Evolutionary conservation across 2,329 filamentous ascomycete species (phyloP).

Genomic region (Aspergillus oerlinghausenensis): DNA sequence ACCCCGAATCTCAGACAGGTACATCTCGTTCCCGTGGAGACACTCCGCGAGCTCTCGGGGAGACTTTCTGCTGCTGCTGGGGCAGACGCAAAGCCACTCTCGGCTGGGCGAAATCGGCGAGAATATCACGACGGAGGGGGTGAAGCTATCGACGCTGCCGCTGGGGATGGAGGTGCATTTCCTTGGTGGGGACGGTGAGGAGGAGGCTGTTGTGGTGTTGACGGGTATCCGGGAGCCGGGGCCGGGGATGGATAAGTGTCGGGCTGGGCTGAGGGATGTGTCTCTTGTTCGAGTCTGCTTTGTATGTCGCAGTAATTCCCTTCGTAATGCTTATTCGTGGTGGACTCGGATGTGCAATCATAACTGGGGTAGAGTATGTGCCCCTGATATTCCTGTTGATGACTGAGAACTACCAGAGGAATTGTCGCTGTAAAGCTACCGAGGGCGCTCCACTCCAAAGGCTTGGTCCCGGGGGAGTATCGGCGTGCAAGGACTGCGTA

Average conservation of each 20-base stretch:
- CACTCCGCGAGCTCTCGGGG: neutral
- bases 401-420: constrained; percentile 25
- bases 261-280: neutral
- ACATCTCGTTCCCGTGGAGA: constrained; percentile 3
- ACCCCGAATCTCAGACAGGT: neutral
- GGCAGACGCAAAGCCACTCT: neutral
- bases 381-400: too few species aligned
- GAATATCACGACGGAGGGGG: too few species aligned
- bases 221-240: constrained; percentile 1
- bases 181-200: neutral
- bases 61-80: neutral
- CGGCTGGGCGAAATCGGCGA: too few species aligned
- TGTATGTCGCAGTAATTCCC: too few species aligned
- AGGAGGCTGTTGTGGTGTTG: neutral
- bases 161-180: too few species aligned
- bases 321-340: too few species aligned
- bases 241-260: constrained; percentile 1
- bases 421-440: constrained; percentile 27
- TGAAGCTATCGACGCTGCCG: too few species aligned
- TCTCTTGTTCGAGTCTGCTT: too few species aligned
- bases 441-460: constrained; percentile 28
- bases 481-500: neutral
- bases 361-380: too few species aligned
- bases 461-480: constrained; percentile 13
- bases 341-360: too few species aligned